These are phyloP conservation scores for Pogostemon cablin DNA, from an alignment of 257 asterid genomes.

Conservation along the genomic window DNA sequence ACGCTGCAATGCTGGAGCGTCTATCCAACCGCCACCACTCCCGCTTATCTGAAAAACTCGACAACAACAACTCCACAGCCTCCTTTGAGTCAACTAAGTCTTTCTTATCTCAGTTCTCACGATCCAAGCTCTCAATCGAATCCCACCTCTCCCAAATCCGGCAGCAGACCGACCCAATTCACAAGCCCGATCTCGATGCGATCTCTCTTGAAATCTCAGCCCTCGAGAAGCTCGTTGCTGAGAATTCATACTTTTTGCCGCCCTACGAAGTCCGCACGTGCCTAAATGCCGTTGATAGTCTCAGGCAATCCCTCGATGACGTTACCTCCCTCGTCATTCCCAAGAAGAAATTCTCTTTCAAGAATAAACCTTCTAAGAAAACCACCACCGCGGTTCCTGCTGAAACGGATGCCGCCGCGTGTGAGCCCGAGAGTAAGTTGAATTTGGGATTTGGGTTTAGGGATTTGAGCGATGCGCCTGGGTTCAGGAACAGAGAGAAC, in stretches of 20 bases:
- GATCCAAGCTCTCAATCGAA: constrained; percentile 70
- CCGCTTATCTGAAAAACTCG: constrained; percentile 49
- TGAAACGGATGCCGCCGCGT: constrained; percentile 17
- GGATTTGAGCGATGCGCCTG: constrained; percentile 47
- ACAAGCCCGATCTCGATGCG: constrained; percentile 57
- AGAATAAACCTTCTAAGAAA: constrained; percentile 57
- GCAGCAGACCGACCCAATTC: constrained; percentile 37
- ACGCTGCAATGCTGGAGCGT: constrained; percentile 82
- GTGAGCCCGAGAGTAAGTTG: constrained; percentile 35
- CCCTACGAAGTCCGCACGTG: constrained; percentile 78
- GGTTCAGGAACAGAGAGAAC: constrained; percentile 56
- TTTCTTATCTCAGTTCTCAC: constrained; percentile 66
- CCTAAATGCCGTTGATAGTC: constrained; percentile 53
- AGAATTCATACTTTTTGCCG: constrained; percentile 71
- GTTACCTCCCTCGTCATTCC: constrained; percentile 66
- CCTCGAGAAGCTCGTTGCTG: constrained; percentile 76
- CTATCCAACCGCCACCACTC: constrained; percentile 73
- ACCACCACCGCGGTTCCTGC: constrained; percentile 30
- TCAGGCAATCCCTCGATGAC: constrained; percentile 65
- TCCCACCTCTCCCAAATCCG: constrained; percentile 56
- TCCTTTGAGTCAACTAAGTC: constrained; percentile 55
- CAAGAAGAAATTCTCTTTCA: constrained; percentile 85
- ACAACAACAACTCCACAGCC: constrained; percentile 28
- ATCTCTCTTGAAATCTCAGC: constrained; percentile 59
- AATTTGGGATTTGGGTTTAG: constrained; percentile 36